Conservation (phyloP, 2,329 filamentous ascomycete genomes). For the Alternaria angustiovoidea region DNA sequence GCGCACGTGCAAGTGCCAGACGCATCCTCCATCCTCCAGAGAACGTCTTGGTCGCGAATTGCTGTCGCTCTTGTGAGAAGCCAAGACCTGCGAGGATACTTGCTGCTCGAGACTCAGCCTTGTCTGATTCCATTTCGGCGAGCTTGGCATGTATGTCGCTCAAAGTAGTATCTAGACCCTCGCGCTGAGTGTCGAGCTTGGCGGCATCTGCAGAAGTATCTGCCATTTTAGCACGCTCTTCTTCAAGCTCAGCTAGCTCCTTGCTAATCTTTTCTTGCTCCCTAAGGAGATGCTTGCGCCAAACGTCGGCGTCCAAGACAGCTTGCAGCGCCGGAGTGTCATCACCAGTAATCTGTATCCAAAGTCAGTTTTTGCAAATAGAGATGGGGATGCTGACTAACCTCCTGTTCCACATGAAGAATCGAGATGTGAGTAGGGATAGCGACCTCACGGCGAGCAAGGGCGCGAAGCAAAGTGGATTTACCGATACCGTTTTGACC, state of each 20-base stretch:
- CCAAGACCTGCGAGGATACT: slow-evolving; percentile 96
- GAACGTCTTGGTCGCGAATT: slow-evolving; percentile 94
- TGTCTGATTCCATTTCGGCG: slow-evolving; percentile 98
- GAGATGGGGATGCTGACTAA: slow-evolving; percentile 50
- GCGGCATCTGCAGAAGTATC: slow-evolving; percentile 91
- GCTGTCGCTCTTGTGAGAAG: slow-evolving; percentile 92
- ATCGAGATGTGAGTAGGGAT: slow-evolving; percentile 98
- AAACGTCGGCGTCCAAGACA: slow-evolving; percentile 96
- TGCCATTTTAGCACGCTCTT: slow-evolving; percentile 78
- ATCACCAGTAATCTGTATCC: slow-evolving; percentile 80
- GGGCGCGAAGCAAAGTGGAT: slow-evolving; percentile 86
- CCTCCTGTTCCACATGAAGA: slow-evolving; percentile 98
- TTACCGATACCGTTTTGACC: slow-evolving; percentile 97
- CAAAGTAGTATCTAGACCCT: slow-evolving; percentile 88
- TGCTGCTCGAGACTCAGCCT: slow-evolving; percentile 92
- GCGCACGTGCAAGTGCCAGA: slow-evolving; percentile 88
- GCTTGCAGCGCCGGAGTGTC: slow-evolving; percentile 95
- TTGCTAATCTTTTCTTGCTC: slow-evolving; percentile 88
- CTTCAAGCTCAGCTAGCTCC: slow-evolving; percentile 79
- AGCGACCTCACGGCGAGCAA: slow-evolving; percentile 90
- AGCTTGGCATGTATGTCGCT: slow-evolving; percentile 92
- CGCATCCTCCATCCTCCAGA: slow-evolving; percentile 99
- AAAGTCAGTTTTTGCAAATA: slow-evolving; percentile 14
- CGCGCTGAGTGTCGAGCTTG: slow-evolving; percentile 83
- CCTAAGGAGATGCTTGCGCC: slow-evolving; percentile 91